Evolutionary conservation across 2,329 filamentous ascomycete genomes (phyloP).

Genomic region (Colletotrichum nymphaeae): DNA sequence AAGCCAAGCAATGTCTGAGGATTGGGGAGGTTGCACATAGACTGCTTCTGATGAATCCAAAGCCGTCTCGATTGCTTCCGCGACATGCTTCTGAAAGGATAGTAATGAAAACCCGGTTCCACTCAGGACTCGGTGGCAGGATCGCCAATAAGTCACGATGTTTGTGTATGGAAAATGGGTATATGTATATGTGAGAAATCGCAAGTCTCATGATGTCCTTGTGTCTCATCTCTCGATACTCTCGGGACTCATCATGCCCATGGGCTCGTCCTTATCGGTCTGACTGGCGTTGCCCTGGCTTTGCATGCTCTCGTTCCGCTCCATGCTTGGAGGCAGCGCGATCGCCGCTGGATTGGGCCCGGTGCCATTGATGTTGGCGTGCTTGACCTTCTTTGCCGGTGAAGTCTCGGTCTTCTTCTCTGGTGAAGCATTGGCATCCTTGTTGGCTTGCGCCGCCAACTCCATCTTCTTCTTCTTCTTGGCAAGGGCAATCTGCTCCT

Average conservation of each 20-base stretch:
- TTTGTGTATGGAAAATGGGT: slow-evolving; percentile 1
- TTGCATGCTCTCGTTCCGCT: slow-evolving; percentile 67
- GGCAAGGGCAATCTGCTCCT: slow-evolving; percentile 84
- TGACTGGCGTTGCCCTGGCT: slow-evolving; percentile 70
- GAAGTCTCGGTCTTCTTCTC: slow-evolving; percentile 52
- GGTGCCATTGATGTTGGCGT: slow-evolving; percentile 49
- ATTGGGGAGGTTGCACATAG: background rate
- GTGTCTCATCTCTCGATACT: slow-evolving; percentile 65
- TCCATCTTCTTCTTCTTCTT: slow-evolving; percentile 90
- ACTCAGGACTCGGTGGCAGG: background rate
- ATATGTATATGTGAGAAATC: slow-evolving; percentile 4
- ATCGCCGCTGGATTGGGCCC: slow-evolving; percentile 52
- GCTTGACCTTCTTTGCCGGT: slow-evolving; percentile 65
- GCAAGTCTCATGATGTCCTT: background rate
- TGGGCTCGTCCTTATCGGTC: slow-evolving; percentile 75
- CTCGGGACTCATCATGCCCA: slow-evolving; percentile 87
- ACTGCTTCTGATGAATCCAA: background rate
- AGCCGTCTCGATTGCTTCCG: background rate
- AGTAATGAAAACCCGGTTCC: background rate
- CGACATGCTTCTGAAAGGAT: background rate
- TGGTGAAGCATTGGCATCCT: slow-evolving; percentile 50
- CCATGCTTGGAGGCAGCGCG: slow-evolving; percentile 63
- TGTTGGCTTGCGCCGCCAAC: slow-evolving; percentile 61
- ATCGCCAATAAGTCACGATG: background rate
- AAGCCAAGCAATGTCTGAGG: slow-evolving; percentile 4